These are phyloP conservation scores for Tetrastigma voinierianum DNA, from an alignment of 164 flowering plant genomes.

Conservation along the genomic window DNA sequence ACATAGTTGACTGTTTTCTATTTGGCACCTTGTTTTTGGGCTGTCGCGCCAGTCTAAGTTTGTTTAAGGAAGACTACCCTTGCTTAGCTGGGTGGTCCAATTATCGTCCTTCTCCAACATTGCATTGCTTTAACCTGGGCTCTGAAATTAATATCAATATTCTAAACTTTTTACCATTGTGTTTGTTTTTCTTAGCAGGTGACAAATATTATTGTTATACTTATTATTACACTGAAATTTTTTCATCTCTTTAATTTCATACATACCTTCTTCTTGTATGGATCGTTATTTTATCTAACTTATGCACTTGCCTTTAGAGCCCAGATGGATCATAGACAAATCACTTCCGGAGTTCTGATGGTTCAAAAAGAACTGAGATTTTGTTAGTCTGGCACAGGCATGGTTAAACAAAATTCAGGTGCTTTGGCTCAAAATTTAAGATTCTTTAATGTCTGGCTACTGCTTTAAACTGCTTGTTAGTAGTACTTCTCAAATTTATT, in stretches of 20 bases:
- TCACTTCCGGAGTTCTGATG: conserved; percentile 65
- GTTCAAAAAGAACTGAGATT: conserved; percentile 74
- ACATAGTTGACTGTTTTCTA: no score
- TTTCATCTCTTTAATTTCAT: background rate
- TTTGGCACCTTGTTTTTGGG: background rate
- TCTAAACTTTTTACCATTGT: background rate
- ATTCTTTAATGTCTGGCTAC: background rate
- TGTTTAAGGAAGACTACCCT: background rate
- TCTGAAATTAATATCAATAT: background rate
- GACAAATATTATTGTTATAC: background rate
- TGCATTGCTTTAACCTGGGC: background rate
- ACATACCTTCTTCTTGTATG: background rate
- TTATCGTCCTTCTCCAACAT: background rate
- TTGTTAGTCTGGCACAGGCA: conserved; percentile 76
- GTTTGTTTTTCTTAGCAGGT: background rate
- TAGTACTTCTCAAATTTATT: background rate
- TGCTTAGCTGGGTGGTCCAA: background rate
- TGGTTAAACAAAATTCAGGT: conserved; percentile 95
- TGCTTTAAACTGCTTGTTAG: background rate
- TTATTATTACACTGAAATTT: background rate
- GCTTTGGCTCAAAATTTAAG: background rate
- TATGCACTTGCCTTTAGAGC: conserved; percentile 51
- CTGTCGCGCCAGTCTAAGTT: background rate
- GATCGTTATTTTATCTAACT: conserved; percentile 9
- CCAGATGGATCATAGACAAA: conserved; percentile 85